phyloP scores from a whole-genome alignment of 2,329 filamentous ascomycete genomes.

The Thyridium curvatum region DNA sequence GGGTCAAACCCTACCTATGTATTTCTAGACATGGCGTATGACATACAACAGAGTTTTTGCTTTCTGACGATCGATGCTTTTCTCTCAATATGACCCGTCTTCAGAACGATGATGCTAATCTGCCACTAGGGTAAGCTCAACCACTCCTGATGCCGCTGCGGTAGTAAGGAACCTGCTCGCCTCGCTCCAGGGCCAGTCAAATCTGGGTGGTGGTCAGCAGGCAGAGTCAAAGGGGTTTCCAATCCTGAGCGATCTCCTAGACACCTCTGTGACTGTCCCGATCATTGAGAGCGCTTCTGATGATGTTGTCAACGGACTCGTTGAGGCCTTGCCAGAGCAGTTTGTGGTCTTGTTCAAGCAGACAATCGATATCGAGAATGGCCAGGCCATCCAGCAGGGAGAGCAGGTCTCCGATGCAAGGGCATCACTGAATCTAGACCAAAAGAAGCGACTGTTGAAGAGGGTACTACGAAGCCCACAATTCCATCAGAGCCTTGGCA shows the following conservation, averaged over 20 bases:
- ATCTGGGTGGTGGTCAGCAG: constrained; percentile 27
- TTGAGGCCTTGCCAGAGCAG: too few relatives aligned
- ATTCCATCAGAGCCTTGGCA: constrained; percentile 79
- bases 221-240: constrained; percentile 60
- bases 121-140: constrained; percentile 49
- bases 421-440: constrained; percentile 61
- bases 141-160: constrained; percentile 62
- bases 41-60: neutral
- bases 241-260: constrained; percentile 78
- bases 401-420: constrained; percentile 40
- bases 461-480: constrained; percentile 85
- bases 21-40: constrained; percentile 7
- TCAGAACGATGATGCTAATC: constrained; percentile 30
- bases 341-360: constrained; percentile 65
- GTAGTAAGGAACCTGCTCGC: constrained; percentile 85
- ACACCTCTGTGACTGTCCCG: constrained; percentile 70
- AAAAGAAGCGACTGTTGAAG: constrained; percentile 76
- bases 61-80: constrained; percentile 11
- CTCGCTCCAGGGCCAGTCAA: constrained; percentile 60
- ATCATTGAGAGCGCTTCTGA: constrained; percentile 62
- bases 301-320: constrained; percentile 17
- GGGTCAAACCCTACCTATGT: constrained; percentile 1
- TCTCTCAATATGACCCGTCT: constrained; percentile 10
- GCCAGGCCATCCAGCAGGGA: too few relatives aligned
- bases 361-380: constrained; percentile 34